Evolutionary conservation across 1,284 basidiomycete genomes (phyloP).

Genomic region (Limonomyces culmigenus): DNA sequence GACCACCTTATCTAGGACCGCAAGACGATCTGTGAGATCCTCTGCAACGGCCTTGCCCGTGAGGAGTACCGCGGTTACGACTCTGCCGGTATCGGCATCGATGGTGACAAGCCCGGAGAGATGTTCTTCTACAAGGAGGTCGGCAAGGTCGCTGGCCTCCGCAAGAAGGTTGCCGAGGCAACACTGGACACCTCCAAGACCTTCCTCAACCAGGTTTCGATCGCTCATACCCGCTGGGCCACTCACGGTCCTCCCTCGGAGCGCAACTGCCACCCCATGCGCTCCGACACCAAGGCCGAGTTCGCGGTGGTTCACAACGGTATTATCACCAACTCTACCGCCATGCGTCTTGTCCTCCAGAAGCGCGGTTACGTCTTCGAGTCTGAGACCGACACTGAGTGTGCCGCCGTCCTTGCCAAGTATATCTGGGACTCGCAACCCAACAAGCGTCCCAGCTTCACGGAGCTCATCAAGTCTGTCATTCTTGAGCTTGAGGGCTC

Average conservation of each 20-base stretch:
- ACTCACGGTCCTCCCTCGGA: slow-evolving; percentile 91
- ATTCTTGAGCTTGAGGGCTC: slow-evolving; percentile 98
- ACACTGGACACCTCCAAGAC: slow-evolving; percentile 68
- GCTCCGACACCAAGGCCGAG: slow-evolving; percentile 68
- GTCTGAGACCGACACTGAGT: slow-evolving; percentile 97
- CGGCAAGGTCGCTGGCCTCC: slow-evolving; percentile 90
- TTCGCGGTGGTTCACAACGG: slow-evolving; percentile 98
- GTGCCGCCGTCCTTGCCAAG: slow-evolving; percentile 90
- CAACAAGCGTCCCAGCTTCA: slow-evolving; percentile 81
- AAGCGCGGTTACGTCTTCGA: slow-evolving; percentile 93
- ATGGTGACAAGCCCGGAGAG: slow-evolving; percentile 75
- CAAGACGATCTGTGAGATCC: slow-evolving; percentile 82
- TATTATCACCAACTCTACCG: slow-evolving; percentile 91
- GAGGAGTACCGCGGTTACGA: slow-evolving; percentile 99
- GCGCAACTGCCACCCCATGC: slow-evolving; percentile 92
- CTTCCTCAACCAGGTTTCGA: slow-evolving; percentile 82
- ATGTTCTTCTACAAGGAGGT: slow-evolving; percentile 94
- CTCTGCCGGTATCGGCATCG: slow-evolving; percentile 89
- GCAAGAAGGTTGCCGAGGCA: slow-evolving; percentile 79
- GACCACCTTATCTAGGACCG: slow-evolving; percentile 48
- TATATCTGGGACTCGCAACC: slow-evolving; percentile 94
- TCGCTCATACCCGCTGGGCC: slow-evolving; percentile 99
- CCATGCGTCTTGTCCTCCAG: slow-evolving; percentile 85
- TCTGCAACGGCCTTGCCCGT: slow-evolving; percentile 84
- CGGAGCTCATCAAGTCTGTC: slow-evolving; percentile 86